phyloP scores from a whole-genome alignment of 176 grass and related monocot species.

The Leersia perrieri region DNA sequence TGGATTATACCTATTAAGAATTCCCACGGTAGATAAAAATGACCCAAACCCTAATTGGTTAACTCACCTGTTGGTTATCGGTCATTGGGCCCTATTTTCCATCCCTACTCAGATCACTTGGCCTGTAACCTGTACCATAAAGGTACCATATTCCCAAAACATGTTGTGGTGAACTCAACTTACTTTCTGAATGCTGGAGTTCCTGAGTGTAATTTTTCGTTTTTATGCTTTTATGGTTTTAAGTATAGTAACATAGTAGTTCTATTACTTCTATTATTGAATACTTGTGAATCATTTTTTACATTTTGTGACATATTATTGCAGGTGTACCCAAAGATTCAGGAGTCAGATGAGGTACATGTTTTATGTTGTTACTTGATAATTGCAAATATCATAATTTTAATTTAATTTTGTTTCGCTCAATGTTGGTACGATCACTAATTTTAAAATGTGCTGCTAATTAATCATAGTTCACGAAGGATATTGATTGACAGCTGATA shows the following conservation, averaged over 20 bases:
- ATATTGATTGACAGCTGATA: background rate
- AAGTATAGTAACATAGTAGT: background rate
- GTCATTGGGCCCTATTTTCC: background rate
- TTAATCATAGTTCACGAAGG: background rate
- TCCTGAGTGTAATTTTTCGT: background rate
- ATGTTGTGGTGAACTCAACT: background rate
- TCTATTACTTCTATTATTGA: background rate
- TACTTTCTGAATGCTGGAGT: background rate
- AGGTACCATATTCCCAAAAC: background rate
- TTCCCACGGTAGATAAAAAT: too few species aligned
- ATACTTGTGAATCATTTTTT: background rate
- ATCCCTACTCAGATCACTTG: background rate
- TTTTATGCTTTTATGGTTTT: background rate
- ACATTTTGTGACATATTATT: constrained; percentile 23
- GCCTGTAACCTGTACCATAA: background rate
- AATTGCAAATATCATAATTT: background rate
- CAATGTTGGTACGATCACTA: background rate
- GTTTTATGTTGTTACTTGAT: constrained; percentile 5
- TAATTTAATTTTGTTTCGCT: constrained; percentile 10
- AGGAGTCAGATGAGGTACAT: constrained; percentile 74
- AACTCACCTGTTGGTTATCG: background rate
- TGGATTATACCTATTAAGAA: too few species aligned
- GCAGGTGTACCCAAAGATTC: constrained; percentile 93
- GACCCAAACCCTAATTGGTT: background rate
- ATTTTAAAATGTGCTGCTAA: background rate